These are phyloP conservation scores for Balansia obtecta DNA, from an alignment of 2,329 filamentous ascomycete genomes.

Conservation along the genomic window DNA sequence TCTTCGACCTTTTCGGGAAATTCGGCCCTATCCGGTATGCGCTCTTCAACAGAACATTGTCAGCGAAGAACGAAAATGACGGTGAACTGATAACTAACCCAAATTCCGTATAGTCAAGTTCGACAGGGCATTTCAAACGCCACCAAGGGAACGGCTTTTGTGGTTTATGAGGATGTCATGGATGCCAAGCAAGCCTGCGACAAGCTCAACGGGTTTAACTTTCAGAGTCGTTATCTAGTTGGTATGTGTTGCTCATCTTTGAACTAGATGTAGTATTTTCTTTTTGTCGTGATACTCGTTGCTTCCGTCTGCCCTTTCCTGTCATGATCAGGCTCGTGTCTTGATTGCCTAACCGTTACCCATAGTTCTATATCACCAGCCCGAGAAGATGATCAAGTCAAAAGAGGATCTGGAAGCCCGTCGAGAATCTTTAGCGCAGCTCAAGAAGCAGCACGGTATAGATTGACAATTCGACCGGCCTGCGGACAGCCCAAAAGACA, in stretches of 20 bases:
- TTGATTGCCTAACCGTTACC: background rate
- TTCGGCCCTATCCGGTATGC: constrained; percentile 87
- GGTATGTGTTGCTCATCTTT: constrained; percentile 42
- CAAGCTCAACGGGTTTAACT: constrained; percentile 99
- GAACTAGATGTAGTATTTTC: background rate
- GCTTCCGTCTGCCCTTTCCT: background rate
- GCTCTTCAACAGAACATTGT: constrained; percentile 3
- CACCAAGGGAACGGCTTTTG: constrained; percentile 96
- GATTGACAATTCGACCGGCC: constrained; percentile 81
- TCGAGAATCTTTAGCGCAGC: constrained; percentile 93
- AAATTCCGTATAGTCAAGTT: constrained; percentile 65
- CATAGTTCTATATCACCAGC: constrained; percentile 50
- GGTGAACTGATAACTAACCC: constrained; percentile 7
- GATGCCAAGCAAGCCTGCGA: constrained; percentile 98
- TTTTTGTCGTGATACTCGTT: constrained; percentile 3
- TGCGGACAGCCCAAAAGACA: constrained; percentile 36
- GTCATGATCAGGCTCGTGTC: too few relatives aligned
- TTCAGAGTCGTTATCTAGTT: constrained; percentile 97
- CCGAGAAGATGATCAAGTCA: constrained; percentile 61
- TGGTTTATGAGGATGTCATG: constrained; percentile 98
- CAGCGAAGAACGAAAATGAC: background rate
- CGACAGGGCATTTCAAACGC: constrained; percentile 94
- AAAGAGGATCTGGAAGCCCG: constrained; percentile 89
- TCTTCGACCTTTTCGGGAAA: constrained; percentile 98
- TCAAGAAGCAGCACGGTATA: constrained; percentile 96